Evolutionary conservation across 495 filamentous ascomycete species (phyloP).

Genomic region (Lepraria neglecta): DNA sequence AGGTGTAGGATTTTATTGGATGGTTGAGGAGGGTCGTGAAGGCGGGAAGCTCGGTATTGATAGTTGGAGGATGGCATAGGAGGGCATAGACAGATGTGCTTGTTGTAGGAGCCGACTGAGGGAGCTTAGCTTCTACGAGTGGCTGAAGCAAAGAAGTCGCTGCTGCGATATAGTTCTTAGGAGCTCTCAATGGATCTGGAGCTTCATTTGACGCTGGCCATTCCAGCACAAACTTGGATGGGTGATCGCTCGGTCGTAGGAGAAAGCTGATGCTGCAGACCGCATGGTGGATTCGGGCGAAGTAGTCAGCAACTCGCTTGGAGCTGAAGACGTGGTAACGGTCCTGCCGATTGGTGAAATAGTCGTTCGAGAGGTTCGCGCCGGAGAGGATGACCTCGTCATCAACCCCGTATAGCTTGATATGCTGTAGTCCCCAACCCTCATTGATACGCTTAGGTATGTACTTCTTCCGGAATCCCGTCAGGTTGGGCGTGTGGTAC

Average conservation of each 20-base stretch:
- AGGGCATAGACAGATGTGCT: conserved; percentile 81
- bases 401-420: conserved; percentile 97
- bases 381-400: conserved; percentile 95
- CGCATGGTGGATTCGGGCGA: conserved; percentile 64
- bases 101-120: conserved; percentile 25
- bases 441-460: conserved; percentile 91
- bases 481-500: conserved; percentile 97
- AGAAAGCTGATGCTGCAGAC: conserved; percentile 75
- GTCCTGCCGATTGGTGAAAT: conserved; percentile 94
- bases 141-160: conserved; percentile 59
- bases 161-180: conserved; percentile 58
- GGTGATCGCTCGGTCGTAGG: conserved; percentile 53
- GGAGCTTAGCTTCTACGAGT: conserved; percentile 52
- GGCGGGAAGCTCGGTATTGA: conserved; percentile 79
- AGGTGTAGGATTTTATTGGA: conserved; percentile 74
- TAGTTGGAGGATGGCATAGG: conserved; percentile 25
- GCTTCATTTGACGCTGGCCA: conserved; percentile 76
- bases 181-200: conserved; percentile 62
- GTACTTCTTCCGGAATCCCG: conserved; percentile 72
- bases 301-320: conserved; percentile 74
- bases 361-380: conserved; percentile 88
- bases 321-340: conserved; percentile 88
- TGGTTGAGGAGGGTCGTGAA: conserved; percentile 65
- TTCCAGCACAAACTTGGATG: conserved; percentile 60
- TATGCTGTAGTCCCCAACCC: conserved; percentile 97